Conservation (phyloP, 306 rosid species). For the Fagus crenata region DNA sequence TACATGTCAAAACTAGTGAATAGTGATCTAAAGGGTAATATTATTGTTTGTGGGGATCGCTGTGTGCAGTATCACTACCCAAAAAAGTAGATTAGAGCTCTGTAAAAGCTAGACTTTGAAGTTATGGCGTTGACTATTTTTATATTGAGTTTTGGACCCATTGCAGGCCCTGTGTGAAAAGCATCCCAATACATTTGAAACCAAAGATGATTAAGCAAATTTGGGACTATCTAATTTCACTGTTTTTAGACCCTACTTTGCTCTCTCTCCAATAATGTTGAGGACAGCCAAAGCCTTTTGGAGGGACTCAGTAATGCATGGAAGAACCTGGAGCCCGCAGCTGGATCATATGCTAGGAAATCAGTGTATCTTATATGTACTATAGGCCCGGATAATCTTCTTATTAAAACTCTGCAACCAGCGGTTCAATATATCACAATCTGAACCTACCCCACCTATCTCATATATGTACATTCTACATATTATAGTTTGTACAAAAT, state of each 20-base stretch:
- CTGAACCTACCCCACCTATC: slow-evolving; percentile 39
- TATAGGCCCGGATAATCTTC: slow-evolving; percentile 48
- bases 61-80: too few species aligned
- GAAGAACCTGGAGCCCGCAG: slow-evolving; percentile 38
- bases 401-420: slow-evolving; percentile 47
- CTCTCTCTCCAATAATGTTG: slow-evolving; percentile 55
- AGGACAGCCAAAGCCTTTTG: slow-evolving; percentile 58
- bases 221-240: slow-evolving; percentile 15
- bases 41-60: neutral
- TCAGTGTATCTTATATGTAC: slow-evolving; percentile 45
- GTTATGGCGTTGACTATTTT: slow-evolving; percentile 22
- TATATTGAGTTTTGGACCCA: slow-evolving; percentile 2
- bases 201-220: slow-evolving; percentile 30
- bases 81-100: neutral
- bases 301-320: slow-evolving; percentile 48
- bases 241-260: slow-evolving; percentile 15
- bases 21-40: neutral
- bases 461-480: neutral
- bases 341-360: slow-evolving; percentile 47
- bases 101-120: slow-evolving; percentile 10
- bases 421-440: slow-evolving; percentile 36
- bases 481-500: slow-evolving; percentile 13
- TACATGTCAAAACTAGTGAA: neutral
- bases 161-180: slow-evolving; percentile 18
- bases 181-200: slow-evolving; percentile 1